Conservation (phyloP, 176 grass and related monocot species). For the Oryza brachyantha region DNA sequence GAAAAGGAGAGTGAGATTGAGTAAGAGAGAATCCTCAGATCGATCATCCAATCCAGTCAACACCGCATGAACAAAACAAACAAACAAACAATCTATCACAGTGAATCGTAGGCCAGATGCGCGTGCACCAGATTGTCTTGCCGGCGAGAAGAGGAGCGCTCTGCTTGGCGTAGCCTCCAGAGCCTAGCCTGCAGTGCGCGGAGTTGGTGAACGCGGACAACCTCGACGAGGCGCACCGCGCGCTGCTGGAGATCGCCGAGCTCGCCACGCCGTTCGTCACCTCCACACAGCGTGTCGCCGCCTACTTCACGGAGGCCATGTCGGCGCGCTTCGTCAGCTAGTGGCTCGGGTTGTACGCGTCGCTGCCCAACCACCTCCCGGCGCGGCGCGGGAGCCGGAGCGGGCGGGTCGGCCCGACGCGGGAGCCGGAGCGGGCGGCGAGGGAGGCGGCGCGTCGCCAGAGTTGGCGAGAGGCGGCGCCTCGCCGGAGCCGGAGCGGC, state of each 20-base stretch:
- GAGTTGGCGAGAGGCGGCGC: no score
- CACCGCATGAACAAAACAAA: not conserved
- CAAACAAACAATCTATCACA: not conserved
- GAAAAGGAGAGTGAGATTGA: no score
- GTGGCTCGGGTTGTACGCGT: conserved; percentile 82
- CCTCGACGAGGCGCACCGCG: conserved; percentile 63
- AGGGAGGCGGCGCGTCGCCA: no score
- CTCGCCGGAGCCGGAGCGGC: no score
- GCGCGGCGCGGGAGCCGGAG: conserved; percentile 24
- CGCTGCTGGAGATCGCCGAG: conserved; percentile 76
- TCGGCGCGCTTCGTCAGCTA: conserved; percentile 80
- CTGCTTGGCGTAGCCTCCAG: conserved; percentile 42
- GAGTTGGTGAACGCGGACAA: conserved; percentile 70
- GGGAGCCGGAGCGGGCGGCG: no score
- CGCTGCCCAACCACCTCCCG: conserved; percentile 45
- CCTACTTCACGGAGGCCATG: conserved; percentile 99
- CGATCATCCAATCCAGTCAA: not conserved
- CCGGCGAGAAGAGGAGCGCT: not conserved
- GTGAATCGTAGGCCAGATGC: not conserved
- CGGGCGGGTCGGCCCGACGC: no score
- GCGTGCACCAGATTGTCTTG: not conserved
- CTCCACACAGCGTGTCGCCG: conserved; percentile 78
- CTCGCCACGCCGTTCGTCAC: conserved; percentile 75
- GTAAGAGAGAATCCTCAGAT: not conserved
- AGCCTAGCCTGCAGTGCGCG: conserved; percentile 69